Conservation (phyloP, 106 monocot genomes). For the Dendrobium nobile region DNA sequence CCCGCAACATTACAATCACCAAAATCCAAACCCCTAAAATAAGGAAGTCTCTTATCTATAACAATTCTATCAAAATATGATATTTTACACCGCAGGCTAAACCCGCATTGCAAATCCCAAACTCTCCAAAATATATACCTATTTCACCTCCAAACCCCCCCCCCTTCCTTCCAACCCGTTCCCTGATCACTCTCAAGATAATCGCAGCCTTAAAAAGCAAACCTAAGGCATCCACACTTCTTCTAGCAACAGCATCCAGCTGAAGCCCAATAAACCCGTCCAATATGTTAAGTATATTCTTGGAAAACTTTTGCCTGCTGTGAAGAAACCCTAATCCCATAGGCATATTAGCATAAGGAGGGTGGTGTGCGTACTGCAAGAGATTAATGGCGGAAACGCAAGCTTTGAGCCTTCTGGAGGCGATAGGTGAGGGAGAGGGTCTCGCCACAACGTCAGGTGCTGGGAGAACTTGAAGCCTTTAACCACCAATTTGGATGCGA, state of each 20-base stretch:
- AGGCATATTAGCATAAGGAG: neutral
- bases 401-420: constrained; percentile 11
- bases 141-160: neutral
- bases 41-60: neutral
- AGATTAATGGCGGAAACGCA: constrained; percentile 21
- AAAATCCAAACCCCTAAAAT: neutral
- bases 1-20: neutral
- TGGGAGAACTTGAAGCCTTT: constrained; percentile 22
- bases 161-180: constrained; percentile 1
- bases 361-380: neutral
- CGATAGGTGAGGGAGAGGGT: neutral
- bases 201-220: constrained; percentile 20
- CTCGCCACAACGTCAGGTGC: neutral
- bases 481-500: constrained; percentile 27
- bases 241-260: constrained; percentile 17
- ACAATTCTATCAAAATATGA: neutral
- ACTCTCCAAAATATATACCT: neutral
- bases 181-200: constrained; percentile 20
- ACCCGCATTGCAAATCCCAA: neutral
- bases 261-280: constrained; percentile 25
- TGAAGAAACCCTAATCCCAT: constrained; percentile 20
- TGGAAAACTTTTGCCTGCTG: constrained; percentile 37
- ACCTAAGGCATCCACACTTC: constrained; percentile 27
- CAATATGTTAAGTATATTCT: constrained; percentile 30
- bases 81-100: neutral